Evolutionary conservation across 805 yeast species (phyloP), one percentile per base, ranked within the genome.

Genomic region (Saccharomycopsis synnaedendra): DNA sequence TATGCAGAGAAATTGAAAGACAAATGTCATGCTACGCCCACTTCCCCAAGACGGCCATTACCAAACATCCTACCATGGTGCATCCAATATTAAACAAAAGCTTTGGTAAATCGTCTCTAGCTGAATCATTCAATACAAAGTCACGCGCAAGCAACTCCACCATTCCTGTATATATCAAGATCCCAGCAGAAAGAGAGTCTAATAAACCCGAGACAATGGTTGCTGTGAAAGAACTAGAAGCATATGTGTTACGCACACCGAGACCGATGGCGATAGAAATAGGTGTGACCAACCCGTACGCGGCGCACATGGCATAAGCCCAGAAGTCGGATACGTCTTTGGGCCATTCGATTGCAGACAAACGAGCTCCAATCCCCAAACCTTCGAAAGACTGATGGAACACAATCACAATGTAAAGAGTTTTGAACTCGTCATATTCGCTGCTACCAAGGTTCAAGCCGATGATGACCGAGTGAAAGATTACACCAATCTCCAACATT

Each of bases 381-480:
- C 90, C 90, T 66, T 83, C 90, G 58, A 83, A 84, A 58, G 78
- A 70, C 63, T 83, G 90, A 63, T 83, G 90, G 71, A 82, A 83
- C 4, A 80, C 76, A 39, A 76, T 54, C 5, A 82, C 90, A 44
- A 78, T 67, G 58, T 79, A 82, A 42, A 83, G 66, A 4, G 84
- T 71, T 41, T 64, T 68, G 60, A 80, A 82, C 57, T 81, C 84
- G 7, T 75, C 79, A 29, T 44, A 46, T 43, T 89, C 93, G 4
- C 93, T 69, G 7, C 80, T 60, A 10, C 54, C 54, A 52, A 82
- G 65, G 4, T 83, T 71, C 53, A 82, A 67, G 40, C 90, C 90
- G 53, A 83, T 74, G 64, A 83, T 77, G 2, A 83, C 80, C 3
- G 88, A 81, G 64, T 83, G 90, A 68, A 83, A 80, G 10, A 82